Evolutionary conservation across 2,329 filamentous ascomycete genomes (phyloP).

Genomic region (Onygenales sp.): DNA sequence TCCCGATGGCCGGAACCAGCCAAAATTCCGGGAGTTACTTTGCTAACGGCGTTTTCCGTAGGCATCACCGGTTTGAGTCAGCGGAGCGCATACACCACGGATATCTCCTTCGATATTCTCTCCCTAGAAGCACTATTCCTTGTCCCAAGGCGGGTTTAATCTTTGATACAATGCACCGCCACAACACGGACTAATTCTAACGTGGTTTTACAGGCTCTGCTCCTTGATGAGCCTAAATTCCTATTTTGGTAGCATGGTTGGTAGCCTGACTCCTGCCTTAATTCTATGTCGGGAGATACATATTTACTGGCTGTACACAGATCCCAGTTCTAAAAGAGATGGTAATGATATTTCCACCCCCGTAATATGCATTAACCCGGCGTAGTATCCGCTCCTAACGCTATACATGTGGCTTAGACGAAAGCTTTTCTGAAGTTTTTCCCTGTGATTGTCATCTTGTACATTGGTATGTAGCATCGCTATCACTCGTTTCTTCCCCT

Average conservation of each 20-base stretch:
- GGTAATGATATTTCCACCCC: slow-evolving; percentile 36
- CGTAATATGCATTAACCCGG: not conserved
- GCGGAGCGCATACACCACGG: slow-evolving; percentile 53
- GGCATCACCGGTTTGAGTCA: slow-evolving; percentile 58
- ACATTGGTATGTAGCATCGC: slow-evolving; percentile 48
- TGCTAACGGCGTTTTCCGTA: slow-evolving; percentile 21
- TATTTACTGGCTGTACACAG: slow-evolving; percentile 24
- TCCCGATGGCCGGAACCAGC: not conserved
- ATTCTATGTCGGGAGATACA: not conserved
- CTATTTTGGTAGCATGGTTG: slow-evolving; percentile 57
- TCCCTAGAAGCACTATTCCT: slow-evolving; percentile 83
- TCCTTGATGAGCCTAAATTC: slow-evolving; percentile 78
- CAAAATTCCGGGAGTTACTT: not conserved
- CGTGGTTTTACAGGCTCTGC: slow-evolving; percentile 53
- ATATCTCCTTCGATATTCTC: slow-evolving; percentile 79
- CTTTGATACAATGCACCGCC: not conserved
- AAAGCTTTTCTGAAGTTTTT: slow-evolving; percentile 82
- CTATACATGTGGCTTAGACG: slow-evolving; percentile 35
- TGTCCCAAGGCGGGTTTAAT: slow-evolving; percentile 53
- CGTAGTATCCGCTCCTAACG: slow-evolving; percentile 1
- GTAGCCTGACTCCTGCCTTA: slow-evolving; percentile 13
- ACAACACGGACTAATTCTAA: slow-evolving; percentile 3
- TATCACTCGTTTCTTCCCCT: not conserved
- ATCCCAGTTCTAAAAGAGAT: slow-evolving; percentile 90
- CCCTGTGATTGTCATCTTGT: slow-evolving; percentile 70